Percentiles rank a stretch among this genome's conserved stretches.
Evolutionary conservation across 2,329 filamentous ascomycete species (phyloP).

Genomic region (Biscogniauxia sp.): DNA sequence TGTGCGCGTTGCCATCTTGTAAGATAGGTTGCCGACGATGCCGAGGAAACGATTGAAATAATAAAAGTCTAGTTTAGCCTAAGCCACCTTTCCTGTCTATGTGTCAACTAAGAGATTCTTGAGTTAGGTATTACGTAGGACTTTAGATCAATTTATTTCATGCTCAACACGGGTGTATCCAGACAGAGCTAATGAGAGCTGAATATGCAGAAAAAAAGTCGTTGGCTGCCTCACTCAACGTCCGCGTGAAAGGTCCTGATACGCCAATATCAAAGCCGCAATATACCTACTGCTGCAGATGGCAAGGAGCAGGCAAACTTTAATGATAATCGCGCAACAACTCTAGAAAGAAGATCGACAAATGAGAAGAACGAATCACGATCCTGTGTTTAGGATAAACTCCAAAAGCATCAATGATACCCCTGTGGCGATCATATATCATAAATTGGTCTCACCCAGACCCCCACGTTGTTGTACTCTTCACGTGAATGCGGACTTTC

Average conservation of each 20-base stretch:
- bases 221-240: neutral
- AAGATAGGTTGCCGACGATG: neutral
- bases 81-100: too few relatives aligned
- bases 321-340: neutral
- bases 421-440: neutral
- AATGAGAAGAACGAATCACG: neutral
- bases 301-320: neutral
- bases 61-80: too few relatives aligned
- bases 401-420: neutral
- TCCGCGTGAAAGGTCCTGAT: neutral
- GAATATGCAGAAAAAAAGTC: neutral
- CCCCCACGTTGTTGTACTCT: neutral
- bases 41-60: neutral
- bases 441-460: neutral
- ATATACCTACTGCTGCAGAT: neutral
- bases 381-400: neutral
- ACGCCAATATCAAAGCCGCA: neutral
- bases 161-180: neutral
- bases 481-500: neutral
- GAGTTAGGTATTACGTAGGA: too few relatives aligned
- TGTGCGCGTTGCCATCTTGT: neutral
- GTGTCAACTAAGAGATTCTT: too few relatives aligned
- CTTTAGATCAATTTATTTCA: neutral
- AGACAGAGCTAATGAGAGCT: neutral
- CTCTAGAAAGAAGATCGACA: neutral